Base-by-base conservation (phyloP, 768 basidiomycete species). In the Tubosaeta sp. region DNA sequence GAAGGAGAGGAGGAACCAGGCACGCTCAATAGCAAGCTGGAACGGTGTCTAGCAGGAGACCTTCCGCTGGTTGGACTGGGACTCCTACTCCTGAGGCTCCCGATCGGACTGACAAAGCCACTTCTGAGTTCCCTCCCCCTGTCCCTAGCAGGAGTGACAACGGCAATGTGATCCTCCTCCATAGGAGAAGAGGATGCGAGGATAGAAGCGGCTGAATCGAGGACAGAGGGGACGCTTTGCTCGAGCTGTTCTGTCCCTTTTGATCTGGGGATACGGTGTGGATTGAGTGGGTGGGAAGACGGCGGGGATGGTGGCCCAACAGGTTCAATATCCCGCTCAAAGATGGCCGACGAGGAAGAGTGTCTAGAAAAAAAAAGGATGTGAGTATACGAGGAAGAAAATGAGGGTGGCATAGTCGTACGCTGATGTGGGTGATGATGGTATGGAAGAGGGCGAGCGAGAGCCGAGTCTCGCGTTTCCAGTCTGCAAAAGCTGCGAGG, bases 251-350 rank as follows among this genome's bases (percentile, higher is more conserved):
- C 88, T 0, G 86, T 86, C 30, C 75, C 74, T 65, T 86, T 86
- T 18, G 83, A 80, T 35, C 88, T 78, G 0, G 88, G 79, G 45
- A 82, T 86, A 25, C 84, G 80, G 64, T 90, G 89, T 0, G 89
- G 87, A 61, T 89, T 84, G 24, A 59, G 63, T 2, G 68, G 74
- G 49, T 57, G 74, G 56, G 73, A 59, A 66, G 73, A 59, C 40
- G 49, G 69, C 52, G 61, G 77, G 30, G 70, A 77, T 58, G 65
- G 61, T 0, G 67, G 63, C 6, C 62, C 60, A 1, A 69, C 48
- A 14, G 84, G 84, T 58, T 93, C 91, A 56, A 94, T 91, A 65
- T 94, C 91, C 31, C 91, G 82, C 69, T 94, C 91, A 53, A 94
- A 94, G 51, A 94, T 94, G 32, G 91, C 90, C 1, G 90, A 92